Conservation (phyloP, 371 early-diverging fungal species). For the Rhizomucor pusillus region DNA sequence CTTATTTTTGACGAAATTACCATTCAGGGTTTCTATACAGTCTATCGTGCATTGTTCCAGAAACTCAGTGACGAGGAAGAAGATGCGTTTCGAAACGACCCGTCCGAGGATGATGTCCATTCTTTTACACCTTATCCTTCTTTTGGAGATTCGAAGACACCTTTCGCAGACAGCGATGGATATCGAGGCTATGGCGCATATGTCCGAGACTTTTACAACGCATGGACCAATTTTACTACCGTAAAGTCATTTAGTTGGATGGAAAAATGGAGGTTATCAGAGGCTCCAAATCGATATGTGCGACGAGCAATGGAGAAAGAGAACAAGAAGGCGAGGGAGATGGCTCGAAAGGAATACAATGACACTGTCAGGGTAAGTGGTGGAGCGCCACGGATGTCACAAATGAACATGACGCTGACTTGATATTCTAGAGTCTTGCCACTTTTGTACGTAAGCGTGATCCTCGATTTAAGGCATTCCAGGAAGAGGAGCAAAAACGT, state of each 20-base stretch:
- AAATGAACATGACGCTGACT: background rate
- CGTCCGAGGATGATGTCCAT: constrained; percentile 30
- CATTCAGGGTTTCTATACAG: constrained; percentile 72
- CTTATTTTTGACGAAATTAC: background rate
- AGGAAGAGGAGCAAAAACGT: constrained; percentile 48
- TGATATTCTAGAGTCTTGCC: constrained; percentile 39
- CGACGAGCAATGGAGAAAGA: constrained; percentile 91
- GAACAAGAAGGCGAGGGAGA: constrained; percentile 84
- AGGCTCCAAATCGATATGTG: constrained; percentile 79
- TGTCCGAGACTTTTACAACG: constrained; percentile 70
- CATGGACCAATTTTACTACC: constrained; percentile 75
- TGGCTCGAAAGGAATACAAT: constrained; percentile 80
- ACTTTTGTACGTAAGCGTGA: constrained; percentile 73
- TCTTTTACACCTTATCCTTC: constrained; percentile 43
- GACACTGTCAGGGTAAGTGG: constrained; percentile 72
- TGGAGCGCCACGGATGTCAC: background rate
- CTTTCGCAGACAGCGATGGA: constrained; percentile 45
- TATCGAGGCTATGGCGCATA: constrained; percentile 35
- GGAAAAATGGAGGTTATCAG: constrained; percentile 82
- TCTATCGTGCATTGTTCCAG: constrained; percentile 78
- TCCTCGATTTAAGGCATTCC: constrained; percentile 65
- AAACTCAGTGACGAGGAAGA: constrained; percentile 79
- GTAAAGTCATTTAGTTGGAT: constrained; percentile 86
- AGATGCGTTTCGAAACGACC: constrained; percentile 51
- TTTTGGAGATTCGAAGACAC: constrained; percentile 60